Evolutionary conservation across 2,329 filamentous ascomycete species (phyloP).

Genomic region (Rhynchosporium agropyri): DNA sequence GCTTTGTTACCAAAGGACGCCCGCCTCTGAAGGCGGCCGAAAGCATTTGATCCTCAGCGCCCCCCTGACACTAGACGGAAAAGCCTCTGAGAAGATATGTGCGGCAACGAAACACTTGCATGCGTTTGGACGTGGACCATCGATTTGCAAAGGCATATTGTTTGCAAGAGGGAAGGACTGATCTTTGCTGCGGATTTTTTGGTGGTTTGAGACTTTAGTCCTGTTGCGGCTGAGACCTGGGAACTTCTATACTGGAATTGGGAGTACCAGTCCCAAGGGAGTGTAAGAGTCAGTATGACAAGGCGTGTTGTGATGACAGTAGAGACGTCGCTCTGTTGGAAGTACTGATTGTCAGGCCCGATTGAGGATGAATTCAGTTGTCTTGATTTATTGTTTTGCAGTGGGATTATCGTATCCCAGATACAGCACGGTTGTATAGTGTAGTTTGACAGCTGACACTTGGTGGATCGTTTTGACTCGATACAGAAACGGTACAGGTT

Average conservation of each 20-base stretch:
- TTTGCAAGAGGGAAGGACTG: slow-evolving; percentile 53
- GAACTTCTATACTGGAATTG: slow-evolving; percentile 24
- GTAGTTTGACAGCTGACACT: not conserved
- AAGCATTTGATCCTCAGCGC: slow-evolving; percentile 46
- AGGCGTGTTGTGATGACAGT: slow-evolving; percentile 1
- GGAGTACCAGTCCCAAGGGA: slow-evolving; percentile 22
- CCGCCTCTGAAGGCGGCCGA: slow-evolving; percentile 43
- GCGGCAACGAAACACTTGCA: slow-evolving; percentile 47
- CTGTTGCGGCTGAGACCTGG: slow-evolving; percentile 38
- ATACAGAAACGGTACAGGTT: not conserved
- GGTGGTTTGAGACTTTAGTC: slow-evolving; percentile 55
- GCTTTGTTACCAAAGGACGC: slow-evolving; percentile 47
- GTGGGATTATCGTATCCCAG: not conserved
- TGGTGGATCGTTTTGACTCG: not conserved
- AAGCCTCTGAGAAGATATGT: slow-evolving; percentile 28
- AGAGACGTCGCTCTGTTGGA: not conserved
- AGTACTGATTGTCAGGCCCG: not conserved
- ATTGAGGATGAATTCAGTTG: slow-evolving; percentile 12
- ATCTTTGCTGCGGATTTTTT: slow-evolving; percentile 54
- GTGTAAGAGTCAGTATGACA: slow-evolving; percentile 19
- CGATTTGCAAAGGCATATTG: slow-evolving; percentile 51
- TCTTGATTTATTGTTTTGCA: slow-evolving; percentile 5
- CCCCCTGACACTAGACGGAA: slow-evolving; percentile 46
- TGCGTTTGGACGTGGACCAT: slow-evolving; percentile 50
- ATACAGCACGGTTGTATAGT: not conserved